Evolutionary conservation across 106 monocot species (phyloP).

Genomic region (Dioscorea dumetorum): DNA sequence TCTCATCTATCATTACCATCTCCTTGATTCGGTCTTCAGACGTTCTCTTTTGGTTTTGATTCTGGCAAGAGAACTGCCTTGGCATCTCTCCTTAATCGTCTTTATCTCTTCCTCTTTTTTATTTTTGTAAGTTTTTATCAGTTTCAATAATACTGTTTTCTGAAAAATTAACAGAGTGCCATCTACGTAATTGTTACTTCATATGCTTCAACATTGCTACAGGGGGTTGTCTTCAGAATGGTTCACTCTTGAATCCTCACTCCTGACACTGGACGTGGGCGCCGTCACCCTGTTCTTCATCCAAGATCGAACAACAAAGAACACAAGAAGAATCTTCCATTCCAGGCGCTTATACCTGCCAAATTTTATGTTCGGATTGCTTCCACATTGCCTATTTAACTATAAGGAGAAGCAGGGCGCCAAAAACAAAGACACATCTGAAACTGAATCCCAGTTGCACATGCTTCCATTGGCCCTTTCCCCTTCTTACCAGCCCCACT

Average conservation of each 20-base stretch:
- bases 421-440: no score
- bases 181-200: no score
- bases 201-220: not conserved
- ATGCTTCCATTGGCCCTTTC: slow-evolving; percentile 89
- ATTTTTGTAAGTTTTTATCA: slow-evolving; percentile 63
- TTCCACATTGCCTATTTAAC: slow-evolving; percentile 66
- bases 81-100: slow-evolving; percentile 78
- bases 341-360: slow-evolving; percentile 87
- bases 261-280: slow-evolving; percentile 57
- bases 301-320: slow-evolving; percentile 41
- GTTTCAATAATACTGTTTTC: no score
- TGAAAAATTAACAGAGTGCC: no score
- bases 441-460: slow-evolving; percentile 48
- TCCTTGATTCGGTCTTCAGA: slow-evolving; percentile 52
- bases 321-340: slow-evolving; percentile 85
- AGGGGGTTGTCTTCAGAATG: slow-evolving; percentile 92
- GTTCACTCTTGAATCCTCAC: slow-evolving; percentile 70
- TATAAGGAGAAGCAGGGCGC: no score
- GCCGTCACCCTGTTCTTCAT: slow-evolving; percentile 50
- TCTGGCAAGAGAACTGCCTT: slow-evolving; percentile 85
- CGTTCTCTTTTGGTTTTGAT: slow-evolving; percentile 77
- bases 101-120: slow-evolving; percentile 88
- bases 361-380: slow-evolving; percentile 76
- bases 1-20: not conserved
- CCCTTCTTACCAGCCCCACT: slow-evolving; percentile 90